Percentiles rank a stretch among this genome's conserved stretches.
Conservation (phyloP, 1,284 basidiomycete species). For the Pholiota adiposa region DNA sequence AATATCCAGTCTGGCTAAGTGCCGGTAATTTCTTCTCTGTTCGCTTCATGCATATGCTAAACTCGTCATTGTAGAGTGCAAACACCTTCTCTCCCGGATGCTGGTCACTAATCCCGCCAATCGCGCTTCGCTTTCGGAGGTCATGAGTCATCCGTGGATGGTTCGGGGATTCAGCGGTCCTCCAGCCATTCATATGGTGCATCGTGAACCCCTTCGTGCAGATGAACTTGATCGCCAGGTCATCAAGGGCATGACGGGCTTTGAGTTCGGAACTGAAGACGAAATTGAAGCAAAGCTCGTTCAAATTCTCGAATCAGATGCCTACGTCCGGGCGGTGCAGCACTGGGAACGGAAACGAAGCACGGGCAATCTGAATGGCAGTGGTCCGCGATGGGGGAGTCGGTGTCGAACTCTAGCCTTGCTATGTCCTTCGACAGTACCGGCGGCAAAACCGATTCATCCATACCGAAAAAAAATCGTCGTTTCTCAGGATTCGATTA, state of each 20-base stretch:
- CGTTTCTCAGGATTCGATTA: constrained; percentile 95
- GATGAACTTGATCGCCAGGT: constrained; percentile 89
- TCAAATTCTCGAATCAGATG: constrained; percentile 79
- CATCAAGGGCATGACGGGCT: constrained; percentile 92
- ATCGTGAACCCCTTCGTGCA: constrained; percentile 85
- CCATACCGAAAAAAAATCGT: constrained; percentile 56
- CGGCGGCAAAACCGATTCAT: constrained; percentile 41
- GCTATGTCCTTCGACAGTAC: constrained; percentile 65
- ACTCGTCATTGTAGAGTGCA: constrained; percentile 74
- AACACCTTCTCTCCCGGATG: constrained; percentile 93
- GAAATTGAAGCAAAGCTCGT: constrained; percentile 82
- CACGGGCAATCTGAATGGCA: constrained; percentile 45
- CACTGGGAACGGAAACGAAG: constrained; percentile 80
- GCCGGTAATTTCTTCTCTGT: constrained; percentile 60
- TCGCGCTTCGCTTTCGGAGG: constrained; percentile 85
- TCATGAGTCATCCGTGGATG: constrained; percentile 97
- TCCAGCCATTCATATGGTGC: constrained; percentile 85
- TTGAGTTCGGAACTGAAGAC: constrained; percentile 92
- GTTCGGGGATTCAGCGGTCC: constrained; percentile 83
- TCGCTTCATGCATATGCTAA: constrained; percentile 4
- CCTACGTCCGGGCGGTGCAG: constrained; percentile 75
- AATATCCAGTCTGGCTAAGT: constrained; percentile 97
- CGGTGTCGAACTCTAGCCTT: constrained; percentile 66
- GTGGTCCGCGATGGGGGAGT: constrained; percentile 49
- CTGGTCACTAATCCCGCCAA: constrained; percentile 91